Percentiles rank a stretch among this genome's conserved stretches.
phyloP scores from a whole-genome alignment of 805 yeast species.

The Starmera amethionina region DNA sequence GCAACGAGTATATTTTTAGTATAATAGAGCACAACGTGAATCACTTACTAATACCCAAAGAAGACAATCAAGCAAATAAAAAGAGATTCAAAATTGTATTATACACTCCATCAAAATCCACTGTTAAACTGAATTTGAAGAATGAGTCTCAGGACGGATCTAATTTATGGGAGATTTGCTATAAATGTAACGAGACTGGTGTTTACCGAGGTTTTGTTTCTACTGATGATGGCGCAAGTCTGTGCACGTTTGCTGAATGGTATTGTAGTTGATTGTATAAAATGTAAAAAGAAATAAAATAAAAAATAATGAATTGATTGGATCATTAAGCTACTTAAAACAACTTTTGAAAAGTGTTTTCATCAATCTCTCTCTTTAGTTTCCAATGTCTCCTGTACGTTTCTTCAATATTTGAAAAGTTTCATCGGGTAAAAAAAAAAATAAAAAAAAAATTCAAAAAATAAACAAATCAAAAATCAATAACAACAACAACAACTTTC shows the following conservation, averaged over 20 bases:
- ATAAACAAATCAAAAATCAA: too few species aligned
- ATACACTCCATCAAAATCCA: slow-evolving; percentile 77
- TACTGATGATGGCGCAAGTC: slow-evolving; percentile 65
- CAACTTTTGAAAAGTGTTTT: background rate
- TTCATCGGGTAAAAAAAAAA: too few species aligned
- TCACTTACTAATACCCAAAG: slow-evolving; percentile 21
- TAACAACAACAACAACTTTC: too few species aligned
- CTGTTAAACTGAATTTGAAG: slow-evolving; percentile 38
- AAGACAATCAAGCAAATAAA: too few species aligned
- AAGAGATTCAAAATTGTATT: slow-evolving; percentile 44
- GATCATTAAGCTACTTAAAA: background rate
- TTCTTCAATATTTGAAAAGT: too few species aligned
- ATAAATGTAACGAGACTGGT: slow-evolving; percentile 65
- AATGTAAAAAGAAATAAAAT: too few species aligned
- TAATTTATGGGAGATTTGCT: slow-evolving; percentile 44
- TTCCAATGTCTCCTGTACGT: too few species aligned
- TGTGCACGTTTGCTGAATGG: slow-evolving; percentile 95
- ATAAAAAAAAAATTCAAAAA: too few species aligned
- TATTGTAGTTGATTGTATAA: slow-evolving; percentile 30
- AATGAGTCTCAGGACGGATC: slow-evolving; percentile 29
- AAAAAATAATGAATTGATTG: background rate
- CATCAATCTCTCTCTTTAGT: too few species aligned
- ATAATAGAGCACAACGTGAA: slow-evolving; percentile 40
- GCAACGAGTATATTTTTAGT: slow-evolving; percentile 55
- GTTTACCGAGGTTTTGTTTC: slow-evolving; percentile 76